Base-by-base conservation (phyloP, 139 green algal species). In the Medakamo hakoo region DNA sequence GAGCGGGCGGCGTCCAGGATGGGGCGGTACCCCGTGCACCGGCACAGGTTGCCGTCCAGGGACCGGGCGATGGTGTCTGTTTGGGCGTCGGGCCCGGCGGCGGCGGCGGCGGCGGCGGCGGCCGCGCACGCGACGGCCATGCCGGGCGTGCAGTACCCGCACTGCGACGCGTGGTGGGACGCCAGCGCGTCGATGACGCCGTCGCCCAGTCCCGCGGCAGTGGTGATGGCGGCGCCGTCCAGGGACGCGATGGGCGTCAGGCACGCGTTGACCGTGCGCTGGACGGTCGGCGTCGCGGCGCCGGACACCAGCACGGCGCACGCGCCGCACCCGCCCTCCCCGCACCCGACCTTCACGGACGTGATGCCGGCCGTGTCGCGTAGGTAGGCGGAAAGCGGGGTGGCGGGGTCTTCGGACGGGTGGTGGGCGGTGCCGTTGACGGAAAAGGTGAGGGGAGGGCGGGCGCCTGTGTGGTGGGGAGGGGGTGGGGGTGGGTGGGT, bases 101-200 rank as follows among this genome's bases (percentile, higher is more conserved):
- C 63, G 27, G 68, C 22, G 16, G 64, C 64, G 27, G 69, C 69
- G 30, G 30, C 32, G 18, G 82, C 68, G 16, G 71, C 71, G 3
- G 76, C 66, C 22, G 78, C 75, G 29, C 63, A 76, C 2, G 73
- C 72, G 0, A 84, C 64, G 1, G 81, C 73, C 26, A 98, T 98
- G 24, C 91, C 91, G 19, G 91, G 92, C 2, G 91, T 98, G 84
- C 91, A 98, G 78, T 97, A 98, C 26, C 92, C 91, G 71, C 91
- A 98, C 77, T 98, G 91, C 1, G 78, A 91, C 60, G 90, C 91
- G 73, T 98, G 92, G 23, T 85, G 73, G 30, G 83, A 77, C 25
- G 90, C 82, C 27, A 98, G 77, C 0, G 74, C 72, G 58, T 88
- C 78, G 66, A 98, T 92, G 3, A 97, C 79, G 0, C 92, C 90